phyloP scores from a whole-genome alignment of 2,329 filamentous ascomycete genomes.

The Venturia asperata region DNA sequence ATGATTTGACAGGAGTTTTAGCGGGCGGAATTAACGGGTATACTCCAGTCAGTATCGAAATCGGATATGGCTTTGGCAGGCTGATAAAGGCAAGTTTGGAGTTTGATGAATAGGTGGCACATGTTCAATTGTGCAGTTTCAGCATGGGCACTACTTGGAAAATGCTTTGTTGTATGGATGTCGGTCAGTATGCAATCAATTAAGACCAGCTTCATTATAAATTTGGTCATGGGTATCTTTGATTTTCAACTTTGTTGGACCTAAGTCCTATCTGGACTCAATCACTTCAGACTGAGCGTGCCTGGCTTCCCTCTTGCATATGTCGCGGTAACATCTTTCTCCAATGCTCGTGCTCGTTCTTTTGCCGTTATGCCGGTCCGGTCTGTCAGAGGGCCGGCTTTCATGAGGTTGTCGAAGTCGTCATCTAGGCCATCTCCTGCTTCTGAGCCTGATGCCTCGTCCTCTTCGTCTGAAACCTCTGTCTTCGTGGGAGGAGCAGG shows the following conservation, averaged over 20 bases:
- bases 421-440: conserved; percentile 60
- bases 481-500: conserved; percentile 47
- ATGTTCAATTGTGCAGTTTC: not conserved
- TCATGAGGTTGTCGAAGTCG: conserved; percentile 87
- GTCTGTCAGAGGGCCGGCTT: conserved; percentile 84
- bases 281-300: not conserved
- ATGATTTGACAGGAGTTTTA: not conserved
- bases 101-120: not conserved
- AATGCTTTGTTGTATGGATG: not conserved
- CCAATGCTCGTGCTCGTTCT: conserved; percentile 30
- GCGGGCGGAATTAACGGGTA: not conserved
- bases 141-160: not conserved
- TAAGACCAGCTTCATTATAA: not conserved
- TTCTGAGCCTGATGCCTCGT: conserved; percentile 66
- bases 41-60: not conserved
- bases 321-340: conserved; percentile 7
- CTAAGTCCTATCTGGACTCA: not conserved
- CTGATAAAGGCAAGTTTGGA: not conserved
- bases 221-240: not conserved
- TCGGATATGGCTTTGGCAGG: not conserved
- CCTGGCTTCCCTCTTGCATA: conserved; percentile 9
- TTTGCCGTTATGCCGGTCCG: conserved; percentile 64
- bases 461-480: conserved; percentile 46
- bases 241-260: not conserved
- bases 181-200: not conserved